Conservation (phyloP, 352 stramenopile species). For the Globisporangium alternatum region DNA sequence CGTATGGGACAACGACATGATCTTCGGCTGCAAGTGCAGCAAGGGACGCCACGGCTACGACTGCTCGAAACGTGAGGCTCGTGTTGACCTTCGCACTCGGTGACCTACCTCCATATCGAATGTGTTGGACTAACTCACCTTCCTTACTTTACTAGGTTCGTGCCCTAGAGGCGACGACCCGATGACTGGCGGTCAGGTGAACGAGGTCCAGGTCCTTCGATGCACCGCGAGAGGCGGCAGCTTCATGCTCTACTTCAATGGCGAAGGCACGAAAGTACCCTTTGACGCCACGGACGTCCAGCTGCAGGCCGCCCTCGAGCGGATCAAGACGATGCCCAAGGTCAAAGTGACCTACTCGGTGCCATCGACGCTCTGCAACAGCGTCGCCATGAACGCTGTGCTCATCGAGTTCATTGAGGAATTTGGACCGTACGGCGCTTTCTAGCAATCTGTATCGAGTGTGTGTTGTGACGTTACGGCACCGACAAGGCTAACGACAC, state of each 20-base stretch:
- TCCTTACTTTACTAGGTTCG: constrained; percentile 25
- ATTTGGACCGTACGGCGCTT: constrained; percentile 56
- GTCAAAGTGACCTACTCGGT: constrained; percentile 53
- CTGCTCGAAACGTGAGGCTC: constrained; percentile 60
- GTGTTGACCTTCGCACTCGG: background rate
- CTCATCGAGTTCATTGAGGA: constrained; percentile 58
- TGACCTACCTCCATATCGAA: background rate
- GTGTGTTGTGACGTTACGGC: background rate
- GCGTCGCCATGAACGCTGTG: constrained; percentile 39
- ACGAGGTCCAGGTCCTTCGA: constrained; percentile 78
- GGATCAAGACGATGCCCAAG: constrained; percentile 25
- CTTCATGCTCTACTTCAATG: constrained; percentile 72
- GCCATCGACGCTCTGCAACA: constrained; percentile 41
- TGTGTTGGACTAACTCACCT: background rate
- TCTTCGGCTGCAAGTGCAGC: constrained; percentile 88
- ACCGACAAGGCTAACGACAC: background rate
- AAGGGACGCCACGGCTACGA: constrained; percentile 78
- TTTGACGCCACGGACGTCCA: constrained; percentile 47
- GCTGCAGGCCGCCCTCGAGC: constrained; percentile 51
- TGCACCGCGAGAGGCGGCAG: constrained; percentile 69
- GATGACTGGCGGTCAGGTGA: constrained; percentile 77
- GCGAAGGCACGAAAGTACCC: constrained; percentile 43
- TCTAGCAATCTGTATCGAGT: background rate
- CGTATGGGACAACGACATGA: constrained; percentile 70
- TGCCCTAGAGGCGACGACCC: constrained; percentile 89